Evolutionary conservation across 257 asterid species (phyloP).

Genomic region (Craterostigma plantagineum): DNA sequence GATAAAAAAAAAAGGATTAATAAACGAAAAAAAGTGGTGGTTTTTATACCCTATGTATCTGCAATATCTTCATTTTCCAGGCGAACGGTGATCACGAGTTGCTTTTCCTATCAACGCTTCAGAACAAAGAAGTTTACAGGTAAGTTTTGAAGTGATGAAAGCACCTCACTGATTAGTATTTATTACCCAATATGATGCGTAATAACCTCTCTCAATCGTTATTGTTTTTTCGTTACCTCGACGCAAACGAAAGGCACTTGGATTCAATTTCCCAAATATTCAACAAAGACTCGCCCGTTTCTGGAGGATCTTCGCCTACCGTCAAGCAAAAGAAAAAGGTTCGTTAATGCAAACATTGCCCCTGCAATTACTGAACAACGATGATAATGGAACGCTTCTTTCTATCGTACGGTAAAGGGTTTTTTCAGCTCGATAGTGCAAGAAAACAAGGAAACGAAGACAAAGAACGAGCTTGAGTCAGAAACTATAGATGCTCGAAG

Average conservation of each 20-base stretch:
- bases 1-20: slow-evolving; percentile 2
- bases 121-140: slow-evolving; percentile 53
- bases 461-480: slow-evolving; percentile 24
- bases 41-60: background rate
- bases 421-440: slow-evolving; percentile 54
- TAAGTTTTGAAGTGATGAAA: too few relatives aligned
- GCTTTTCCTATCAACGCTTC: slow-evolving; percentile 48
- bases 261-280: slow-evolving; percentile 40
- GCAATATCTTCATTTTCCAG: slow-evolving; percentile 18
- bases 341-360: background rate
- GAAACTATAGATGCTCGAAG: slow-evolving; percentile 35
- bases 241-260: slow-evolving; percentile 54
- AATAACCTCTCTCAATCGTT: slow-evolving; percentile 6
- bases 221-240: slow-evolving; percentile 4
- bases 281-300: slow-evolving; percentile 25
- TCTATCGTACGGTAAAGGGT: slow-evolving; percentile 34
- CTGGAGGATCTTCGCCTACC: slow-evolving; percentile 24
- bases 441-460: slow-evolving; percentile 43
- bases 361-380: background rate
- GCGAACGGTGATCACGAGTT: slow-evolving; percentile 64
- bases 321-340: slow-evolving; percentile 87
- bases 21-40: slow-evolving; percentile 1
- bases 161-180: too few relatives aligned
- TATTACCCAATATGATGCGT: too few relatives aligned
- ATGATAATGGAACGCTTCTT: background rate